These are phyloP conservation scores for Kitagawia praeruptora DNA, from an alignment of 129 eudicot species.

Conservation along the genomic window DNA sequence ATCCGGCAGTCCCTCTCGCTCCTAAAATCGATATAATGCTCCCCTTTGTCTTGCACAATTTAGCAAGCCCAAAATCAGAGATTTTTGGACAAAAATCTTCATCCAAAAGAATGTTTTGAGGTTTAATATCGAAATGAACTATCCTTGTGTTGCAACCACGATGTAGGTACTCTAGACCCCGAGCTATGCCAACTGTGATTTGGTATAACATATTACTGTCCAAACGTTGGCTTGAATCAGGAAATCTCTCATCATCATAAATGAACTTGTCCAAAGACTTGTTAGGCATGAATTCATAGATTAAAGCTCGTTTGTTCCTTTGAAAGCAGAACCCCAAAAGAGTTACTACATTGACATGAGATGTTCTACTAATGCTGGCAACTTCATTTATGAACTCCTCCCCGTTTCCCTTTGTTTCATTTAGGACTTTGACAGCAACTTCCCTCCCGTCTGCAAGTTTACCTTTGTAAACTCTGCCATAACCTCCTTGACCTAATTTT, in stretches of 20 bases:
- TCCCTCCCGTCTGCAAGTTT: background rate
- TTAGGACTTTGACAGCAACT: background rate
- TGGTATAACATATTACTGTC: background rate
- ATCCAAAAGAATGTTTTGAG: constrained; percentile 1
- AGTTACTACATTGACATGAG: constrained; percentile 5
- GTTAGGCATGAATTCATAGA: too few relatives aligned
- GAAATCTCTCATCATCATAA: background rate
- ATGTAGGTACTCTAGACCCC: constrained; percentile 1
- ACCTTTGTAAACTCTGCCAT: background rate
- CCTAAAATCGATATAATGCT: background rate
- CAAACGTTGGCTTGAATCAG: background rate
- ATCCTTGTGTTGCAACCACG: constrained; percentile 5
- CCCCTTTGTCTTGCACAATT: background rate
- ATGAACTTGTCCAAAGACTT: background rate
- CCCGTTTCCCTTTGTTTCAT: background rate
- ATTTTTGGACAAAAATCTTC: constrained; percentile 3
- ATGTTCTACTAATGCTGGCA: constrained; percentile 1
- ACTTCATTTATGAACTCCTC: constrained; percentile 7
- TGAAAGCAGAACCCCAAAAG: background rate
- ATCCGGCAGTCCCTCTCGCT: background rate
- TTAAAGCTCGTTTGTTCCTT: background rate
- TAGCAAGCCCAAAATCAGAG: constrained; percentile 4
- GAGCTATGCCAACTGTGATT: background rate
- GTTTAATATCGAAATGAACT: constrained; percentile 1
- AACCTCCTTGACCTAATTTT: background rate